Base-by-base conservation (phyloP, 345 rosid genomes). In the Microthlaspi erraticum region DNA sequence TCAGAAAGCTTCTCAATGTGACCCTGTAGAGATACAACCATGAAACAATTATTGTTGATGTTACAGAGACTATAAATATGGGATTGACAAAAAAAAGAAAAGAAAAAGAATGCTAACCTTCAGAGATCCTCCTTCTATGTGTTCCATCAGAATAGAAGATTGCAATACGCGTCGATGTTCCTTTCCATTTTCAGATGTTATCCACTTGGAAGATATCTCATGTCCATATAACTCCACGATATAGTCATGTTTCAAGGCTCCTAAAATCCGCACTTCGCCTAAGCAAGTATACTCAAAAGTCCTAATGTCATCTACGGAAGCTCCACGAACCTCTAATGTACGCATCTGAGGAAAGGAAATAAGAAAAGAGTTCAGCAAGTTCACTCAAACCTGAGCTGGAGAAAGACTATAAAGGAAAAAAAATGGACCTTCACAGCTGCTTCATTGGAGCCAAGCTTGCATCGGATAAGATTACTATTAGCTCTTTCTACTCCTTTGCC, bases 211-310 rank as follows among this genome's bases (percentile, higher is more conserved):
- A 70, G 89, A 82, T 70, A 94, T 78, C 80, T 86, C 85, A 80
- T 94, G 99, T 60, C 98, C 99, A 19, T 83, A 87, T 83, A 91
- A 76, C 79, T 91, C 86, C 64, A 94, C 90, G 61, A 94, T 88
- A 77, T 96, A 94, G 38, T 97, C 73, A 75, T 94, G 98, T 57
- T 74, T 80, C 79, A 94, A 64, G 38, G 83, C 79, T 74, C 99
- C 89, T 53, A 94, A 57, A 38, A 94, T 83, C 71, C 99, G 81
- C 31, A 91, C 92, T 81, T 94, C 99, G 18, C 98, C 97, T 9
- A 94, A 78, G 75, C 92, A 94, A 78, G 77, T 85, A 56, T 83
- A 86, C 81, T 94, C 98, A 58, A 89, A 91, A 19, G 81, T 87
- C 85, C 83, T 88, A 54, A 84, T 81, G 29, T 85, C 86, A 70